Evolutionary conservation across 768 basidiomycete species (phyloP).

Genomic region (Xerocomus potaroensis): DNA sequence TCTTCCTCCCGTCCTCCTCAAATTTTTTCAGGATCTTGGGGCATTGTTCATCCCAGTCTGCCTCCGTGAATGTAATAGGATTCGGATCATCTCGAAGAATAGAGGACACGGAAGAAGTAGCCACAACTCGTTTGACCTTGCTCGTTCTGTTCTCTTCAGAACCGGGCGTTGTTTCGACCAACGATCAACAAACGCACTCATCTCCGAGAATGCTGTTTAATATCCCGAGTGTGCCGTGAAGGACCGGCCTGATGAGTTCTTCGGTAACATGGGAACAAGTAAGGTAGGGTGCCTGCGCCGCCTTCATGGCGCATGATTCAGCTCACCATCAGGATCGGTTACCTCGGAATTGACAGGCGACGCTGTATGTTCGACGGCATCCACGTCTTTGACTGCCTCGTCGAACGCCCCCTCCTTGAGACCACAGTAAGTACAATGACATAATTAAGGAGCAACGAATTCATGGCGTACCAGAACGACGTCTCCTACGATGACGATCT

Average conservation of each 20-base stretch:
- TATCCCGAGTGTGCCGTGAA: conserved; percentile 63
- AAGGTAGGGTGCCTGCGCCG: not conserved
- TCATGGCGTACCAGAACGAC: conserved; percentile 44
- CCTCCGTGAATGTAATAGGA: conserved; percentile 38
- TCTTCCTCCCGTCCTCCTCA: conserved; percentile 42
- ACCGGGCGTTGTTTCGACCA: not conserved
- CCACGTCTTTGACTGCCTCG: conserved; percentile 71
- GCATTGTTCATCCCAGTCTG: conserved; percentile 56
- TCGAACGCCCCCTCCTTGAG: conserved; percentile 70
- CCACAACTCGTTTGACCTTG: conserved; percentile 60
- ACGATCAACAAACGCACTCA: conserved; percentile 32
- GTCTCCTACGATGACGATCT: conserved; percentile 65
- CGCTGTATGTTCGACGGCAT: conserved; percentile 66
- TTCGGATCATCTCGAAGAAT: conserved; percentile 32
- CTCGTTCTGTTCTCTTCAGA: conserved; percentile 23
- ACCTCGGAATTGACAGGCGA: conserved; percentile 53
- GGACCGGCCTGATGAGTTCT: conserved; percentile 69
- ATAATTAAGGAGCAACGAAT: not conserved
- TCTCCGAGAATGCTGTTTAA: conserved; percentile 55
- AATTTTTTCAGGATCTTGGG: conserved; percentile 39
- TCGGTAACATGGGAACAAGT: not conserved
- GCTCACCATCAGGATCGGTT: conserved; percentile 39
- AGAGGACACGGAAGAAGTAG: conserved; percentile 61
- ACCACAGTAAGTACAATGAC: not conserved
- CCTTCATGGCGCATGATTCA: not conserved